Percentiles rank a stretch among this genome's conserved stretches.
Evolutionary conservation across 768 basidiomycete species (phyloP).

Genomic region (Bullera alba): DNA sequence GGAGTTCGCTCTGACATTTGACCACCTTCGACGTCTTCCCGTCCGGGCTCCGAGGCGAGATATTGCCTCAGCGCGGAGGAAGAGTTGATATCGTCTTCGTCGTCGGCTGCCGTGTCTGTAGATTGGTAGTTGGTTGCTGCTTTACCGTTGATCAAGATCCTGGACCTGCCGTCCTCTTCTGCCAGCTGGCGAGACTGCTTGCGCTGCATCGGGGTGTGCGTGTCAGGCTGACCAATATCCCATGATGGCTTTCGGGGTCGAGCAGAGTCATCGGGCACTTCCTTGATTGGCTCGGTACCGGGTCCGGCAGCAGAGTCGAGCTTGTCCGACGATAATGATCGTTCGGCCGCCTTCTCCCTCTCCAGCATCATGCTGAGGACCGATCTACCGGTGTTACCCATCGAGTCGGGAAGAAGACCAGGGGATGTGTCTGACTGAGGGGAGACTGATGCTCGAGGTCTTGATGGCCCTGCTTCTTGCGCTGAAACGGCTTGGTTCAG

Average conservation of each 20-base stretch:
- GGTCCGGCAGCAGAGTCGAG: neutral
- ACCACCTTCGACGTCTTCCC: constrained; percentile 13
- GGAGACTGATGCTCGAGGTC: neutral
- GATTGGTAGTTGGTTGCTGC: too few species aligned
- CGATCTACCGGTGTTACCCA: constrained; percentile 16
- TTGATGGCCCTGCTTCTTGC: neutral
- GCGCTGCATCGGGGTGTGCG: neutral
- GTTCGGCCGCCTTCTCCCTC: constrained; percentile 10
- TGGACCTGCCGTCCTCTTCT: neutral
- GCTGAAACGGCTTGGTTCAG: constrained; percentile 16
- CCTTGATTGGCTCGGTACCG: constrained; percentile 1
- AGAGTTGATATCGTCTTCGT: constrained; percentile 6
- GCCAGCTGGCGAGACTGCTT: neutral
- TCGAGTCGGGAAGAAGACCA: constrained; percentile 13
- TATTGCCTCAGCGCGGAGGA: constrained; percentile 22
- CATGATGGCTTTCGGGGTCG: constrained; percentile 1
- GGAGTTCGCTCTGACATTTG: constrained; percentile 26
- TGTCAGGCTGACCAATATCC: neutral
- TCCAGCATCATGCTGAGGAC: constrained; percentile 40
- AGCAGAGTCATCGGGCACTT: neutral
- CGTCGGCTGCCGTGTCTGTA: neutral
- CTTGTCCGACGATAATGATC: too few species aligned
- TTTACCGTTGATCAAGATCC: neutral
- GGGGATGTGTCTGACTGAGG: neutral
- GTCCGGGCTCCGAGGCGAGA: constrained; percentile 17